Percentiles rank a stretch among this genome's conserved stretches.
These are phyloP conservation scores for Ophiostoma ulmi DNA, from an alignment of 2,329 filamentous ascomycete genomes.

Conservation along the genomic window DNA sequence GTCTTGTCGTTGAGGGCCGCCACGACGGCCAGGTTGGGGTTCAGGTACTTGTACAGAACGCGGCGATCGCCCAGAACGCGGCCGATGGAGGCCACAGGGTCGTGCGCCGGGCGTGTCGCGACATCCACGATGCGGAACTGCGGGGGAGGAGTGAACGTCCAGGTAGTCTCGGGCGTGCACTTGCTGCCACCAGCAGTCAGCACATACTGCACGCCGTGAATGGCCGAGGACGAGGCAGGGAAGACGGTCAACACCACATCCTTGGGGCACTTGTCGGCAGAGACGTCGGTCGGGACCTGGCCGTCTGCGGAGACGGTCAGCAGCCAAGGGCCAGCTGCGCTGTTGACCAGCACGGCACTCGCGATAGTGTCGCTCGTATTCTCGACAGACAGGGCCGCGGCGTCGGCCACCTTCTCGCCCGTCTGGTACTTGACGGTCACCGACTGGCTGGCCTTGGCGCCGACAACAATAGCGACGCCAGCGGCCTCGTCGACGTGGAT, in stretches of 20 bases:
- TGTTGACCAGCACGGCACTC: conserved; percentile 50
- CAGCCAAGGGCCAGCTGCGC: conserved; percentile 48
- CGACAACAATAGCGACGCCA: conserved; percentile 54
- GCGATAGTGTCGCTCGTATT: conserved; percentile 36
- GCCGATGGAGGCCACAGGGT: conserved; percentile 91
- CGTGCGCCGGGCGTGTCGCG: conserved; percentile 64
- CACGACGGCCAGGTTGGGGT: conserved; percentile 76
- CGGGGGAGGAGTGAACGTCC: conserved; percentile 65
- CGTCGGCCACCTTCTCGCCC: conserved; percentile 38
- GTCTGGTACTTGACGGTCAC: conserved; percentile 51
- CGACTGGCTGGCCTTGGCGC: conserved; percentile 54
- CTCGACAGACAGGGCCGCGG: conserved; percentile 39
- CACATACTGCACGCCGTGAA: conserved; percentile 54
- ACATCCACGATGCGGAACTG: conserved; percentile 65
- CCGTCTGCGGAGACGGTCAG: conserved; percentile 51
- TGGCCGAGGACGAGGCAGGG: conserved; percentile 38
- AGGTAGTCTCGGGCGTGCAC: conserved; percentile 49
- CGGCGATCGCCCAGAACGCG: conserved; percentile 84
- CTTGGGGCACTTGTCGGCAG: conserved; percentile 39
- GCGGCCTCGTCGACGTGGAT: conserved; percentile 57
- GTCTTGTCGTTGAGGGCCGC: conserved; percentile 58
- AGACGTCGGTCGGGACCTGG: conserved; percentile 43
- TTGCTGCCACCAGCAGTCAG: conserved; percentile 36
- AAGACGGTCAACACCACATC: conserved; percentile 54
- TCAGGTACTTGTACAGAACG: conserved; percentile 97